Conservation (phyloP, 768 basidiomycete genomes). For the Crassisporium funariophilum region DNA sequence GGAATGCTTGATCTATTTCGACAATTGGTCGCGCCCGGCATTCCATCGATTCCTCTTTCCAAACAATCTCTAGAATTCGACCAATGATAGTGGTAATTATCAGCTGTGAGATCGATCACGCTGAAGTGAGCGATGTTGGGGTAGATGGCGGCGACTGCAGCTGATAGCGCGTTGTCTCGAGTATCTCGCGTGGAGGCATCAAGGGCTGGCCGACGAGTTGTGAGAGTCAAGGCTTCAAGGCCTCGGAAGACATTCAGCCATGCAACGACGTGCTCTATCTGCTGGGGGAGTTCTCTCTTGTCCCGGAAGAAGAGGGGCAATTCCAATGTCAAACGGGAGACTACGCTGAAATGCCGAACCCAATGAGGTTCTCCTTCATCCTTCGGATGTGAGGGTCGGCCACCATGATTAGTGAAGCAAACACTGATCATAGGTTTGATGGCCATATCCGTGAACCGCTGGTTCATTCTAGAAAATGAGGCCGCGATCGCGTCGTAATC, state of each 20-base stretch:
- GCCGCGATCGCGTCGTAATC: background rate
- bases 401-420: conserved; percentile 3
- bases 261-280: background rate
- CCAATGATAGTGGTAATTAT: conserved; percentile 7
- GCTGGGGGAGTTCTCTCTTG: conserved; percentile 1
- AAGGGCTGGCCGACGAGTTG: background rate
- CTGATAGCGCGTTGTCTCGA: background rate
- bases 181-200: background rate
- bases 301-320: conserved; percentile 2
- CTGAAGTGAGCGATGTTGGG: conserved; percentile 1
- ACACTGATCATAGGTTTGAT: conserved; percentile 1
- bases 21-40: background rate
- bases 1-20: background rate
- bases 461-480: background rate
- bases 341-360: background rate
- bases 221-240: background rate
- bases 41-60: conserved; percentile 5
- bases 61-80: conserved; percentile 4
- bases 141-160: background rate
- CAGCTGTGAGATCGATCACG: conserved; percentile 1
- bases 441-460: background rate
- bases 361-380: background rate
- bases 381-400: background rate
- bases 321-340: background rate
- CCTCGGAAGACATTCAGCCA: conserved; percentile 2